Conservation (phyloP, 2,329 filamentous ascomycete genomes). For the Neurospora crassa region DNA sequence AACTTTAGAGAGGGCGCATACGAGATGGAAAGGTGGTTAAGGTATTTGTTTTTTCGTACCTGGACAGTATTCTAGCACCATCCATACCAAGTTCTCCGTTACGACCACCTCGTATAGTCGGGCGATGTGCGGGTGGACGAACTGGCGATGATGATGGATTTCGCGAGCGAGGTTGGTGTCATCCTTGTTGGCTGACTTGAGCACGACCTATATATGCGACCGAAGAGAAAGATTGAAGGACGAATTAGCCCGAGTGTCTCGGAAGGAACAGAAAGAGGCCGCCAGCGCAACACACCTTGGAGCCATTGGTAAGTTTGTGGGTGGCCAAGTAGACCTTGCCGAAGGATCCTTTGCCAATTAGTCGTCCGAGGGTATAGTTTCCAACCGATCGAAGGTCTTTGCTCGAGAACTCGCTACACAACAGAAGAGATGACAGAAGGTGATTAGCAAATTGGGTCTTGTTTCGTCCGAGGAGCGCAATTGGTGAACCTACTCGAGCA, state of each 20-base stretch:
- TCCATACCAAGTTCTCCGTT: slow-evolving; percentile 88
- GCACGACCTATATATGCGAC: slow-evolving; percentile 60
- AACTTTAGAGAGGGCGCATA: slow-evolving; percentile 19
- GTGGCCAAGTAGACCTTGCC: slow-evolving; percentile 94
- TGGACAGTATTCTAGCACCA: slow-evolving; percentile 92
- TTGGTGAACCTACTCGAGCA: slow-evolving; percentile 66
- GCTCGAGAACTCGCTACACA: slow-evolving; percentile 76
- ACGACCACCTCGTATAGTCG: slow-evolving; percentile 97
- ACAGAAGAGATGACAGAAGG: neutral
- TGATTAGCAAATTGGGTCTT: slow-evolving; percentile 6
- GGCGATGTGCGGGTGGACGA: slow-evolving; percentile 94
- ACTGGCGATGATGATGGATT: slow-evolving; percentile 97
- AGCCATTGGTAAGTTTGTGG: slow-evolving; percentile 97
- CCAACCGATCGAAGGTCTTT: slow-evolving; percentile 86
- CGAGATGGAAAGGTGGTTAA: neutral
- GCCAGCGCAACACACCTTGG: slow-evolving; percentile 56
- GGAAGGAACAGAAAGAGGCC: neutral
- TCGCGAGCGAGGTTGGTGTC: slow-evolving; percentile 93
- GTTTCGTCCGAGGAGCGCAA: slow-evolving; percentile 1
- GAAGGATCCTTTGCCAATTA: slow-evolving; percentile 97
- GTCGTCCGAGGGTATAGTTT: slow-evolving; percentile 82
- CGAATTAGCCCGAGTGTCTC: neutral
- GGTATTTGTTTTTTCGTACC: slow-evolving; percentile 40
- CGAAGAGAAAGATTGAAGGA: neutral
- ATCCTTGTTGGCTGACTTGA: slow-evolving; percentile 95